A percentile compares a stretch with the other conserved stretches of the same genome.
phyloP scores from a whole-genome alignment of 192 early-diverging fungal species.

The Backusella australiensis region DNA sequence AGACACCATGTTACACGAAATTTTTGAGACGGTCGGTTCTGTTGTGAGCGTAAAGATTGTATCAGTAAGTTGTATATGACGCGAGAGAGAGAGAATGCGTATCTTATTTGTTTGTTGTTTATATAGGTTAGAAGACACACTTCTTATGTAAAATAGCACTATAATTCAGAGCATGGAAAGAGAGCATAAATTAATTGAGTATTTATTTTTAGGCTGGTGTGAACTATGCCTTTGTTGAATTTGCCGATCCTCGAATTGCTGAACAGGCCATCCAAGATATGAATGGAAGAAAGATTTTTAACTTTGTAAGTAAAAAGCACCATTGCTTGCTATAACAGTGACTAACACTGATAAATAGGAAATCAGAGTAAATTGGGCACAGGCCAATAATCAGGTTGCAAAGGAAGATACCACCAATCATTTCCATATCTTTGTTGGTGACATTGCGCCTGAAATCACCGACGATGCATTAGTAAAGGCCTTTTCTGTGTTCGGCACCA shows the following conservation, averaged over 20 bases:
- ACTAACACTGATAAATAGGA: background rate
- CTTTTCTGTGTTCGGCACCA: conserved; percentile 67
- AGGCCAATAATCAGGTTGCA: conserved; percentile 16
- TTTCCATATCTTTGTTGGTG: conserved; percentile 91
- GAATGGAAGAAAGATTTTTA: conserved; percentile 69
- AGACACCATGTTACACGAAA: conserved; percentile 54
- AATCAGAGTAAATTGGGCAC: conserved; percentile 37
- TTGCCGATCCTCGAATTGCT: conserved; percentile 67
- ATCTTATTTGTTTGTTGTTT: conserved; percentile 10
- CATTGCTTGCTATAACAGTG: background rate
- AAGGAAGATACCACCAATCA: conserved; percentile 50
- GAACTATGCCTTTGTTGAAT: conserved; percentile 92
- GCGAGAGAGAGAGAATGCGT: conserved; percentile 39
- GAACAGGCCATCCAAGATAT: conserved; percentile 66
- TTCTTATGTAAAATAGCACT: conserved; percentile 13
- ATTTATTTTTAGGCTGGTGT: conserved; percentile 50
- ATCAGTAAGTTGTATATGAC: conserved; percentile 57
- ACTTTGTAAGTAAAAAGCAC: conserved; percentile 41
- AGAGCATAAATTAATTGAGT: background rate
- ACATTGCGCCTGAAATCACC: conserved; percentile 87
- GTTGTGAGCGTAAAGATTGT: conserved; percentile 80
- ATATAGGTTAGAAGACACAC: conserved; percentile 22
- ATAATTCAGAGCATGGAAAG: background rate
- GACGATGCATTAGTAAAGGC: conserved; percentile 78
- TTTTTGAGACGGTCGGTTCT: conserved; percentile 66